Percentiles rank a stretch among this genome's conserved stretches.
Evolutionary conservation across 768 basidiomycete genomes (phyloP).

Genomic region (Amanita fuliginea): DNA sequence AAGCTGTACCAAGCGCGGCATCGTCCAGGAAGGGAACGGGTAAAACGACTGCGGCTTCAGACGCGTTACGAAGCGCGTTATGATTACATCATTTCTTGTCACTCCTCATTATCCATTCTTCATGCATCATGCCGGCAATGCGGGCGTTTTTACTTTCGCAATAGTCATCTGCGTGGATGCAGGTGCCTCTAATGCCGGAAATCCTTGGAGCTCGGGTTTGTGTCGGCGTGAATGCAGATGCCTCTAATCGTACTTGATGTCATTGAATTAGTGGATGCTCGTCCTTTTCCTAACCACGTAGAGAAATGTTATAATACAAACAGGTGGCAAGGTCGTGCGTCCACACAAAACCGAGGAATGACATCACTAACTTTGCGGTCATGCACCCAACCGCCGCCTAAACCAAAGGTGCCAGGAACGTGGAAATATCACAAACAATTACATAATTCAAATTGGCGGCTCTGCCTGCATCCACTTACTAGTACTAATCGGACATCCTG

Average conservation of each 20-base stretch:
- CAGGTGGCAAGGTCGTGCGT: conserved; percentile 82
- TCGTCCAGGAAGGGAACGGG: background rate
- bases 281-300: conserved; percentile 78
- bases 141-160: too few species aligned
- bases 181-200: conserved; percentile 32
- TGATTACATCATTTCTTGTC: too few species aligned
- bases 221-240: background rate
- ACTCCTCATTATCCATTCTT: too few species aligned
- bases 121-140: too few species aligned
- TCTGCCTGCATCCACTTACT: too few species aligned
- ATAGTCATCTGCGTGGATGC: too few species aligned
- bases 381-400: conserved; percentile 55
- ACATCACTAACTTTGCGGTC: conserved; percentile 50
- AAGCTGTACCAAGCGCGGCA: background rate
- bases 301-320: conserved; percentile 68
- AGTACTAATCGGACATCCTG: too few species aligned
- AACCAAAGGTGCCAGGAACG: conserved; percentile 53
- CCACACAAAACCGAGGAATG: conserved; percentile 56
- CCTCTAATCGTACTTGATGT: background rate
- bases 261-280: conserved; percentile 26
- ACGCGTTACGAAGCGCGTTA: too few species aligned
- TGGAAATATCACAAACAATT: too few species aligned
- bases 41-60: too few species aligned
- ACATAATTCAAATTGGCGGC: too few species aligned
- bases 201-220: conserved; percentile 9